Evolutionary conservation across 805 yeast genomes (phyloP).

Genomic region (Tetrapisispora arboricola): DNA sequence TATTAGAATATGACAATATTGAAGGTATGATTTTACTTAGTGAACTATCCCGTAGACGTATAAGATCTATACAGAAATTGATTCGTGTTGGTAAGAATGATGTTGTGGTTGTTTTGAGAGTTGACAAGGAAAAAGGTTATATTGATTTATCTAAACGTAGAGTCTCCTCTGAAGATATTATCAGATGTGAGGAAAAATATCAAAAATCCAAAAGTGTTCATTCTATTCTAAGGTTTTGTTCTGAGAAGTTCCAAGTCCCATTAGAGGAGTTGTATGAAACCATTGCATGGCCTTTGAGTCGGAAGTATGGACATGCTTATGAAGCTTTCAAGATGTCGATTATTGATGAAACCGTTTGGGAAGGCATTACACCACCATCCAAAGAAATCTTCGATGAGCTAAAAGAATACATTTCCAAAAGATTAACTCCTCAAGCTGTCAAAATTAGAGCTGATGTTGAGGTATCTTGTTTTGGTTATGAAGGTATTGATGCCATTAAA

Average conservation of each 20-base stretch:
- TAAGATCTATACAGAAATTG: conserved; percentile 92
- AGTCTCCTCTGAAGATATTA: conserved; percentile 94
- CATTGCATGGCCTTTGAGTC: conserved; percentile 95
- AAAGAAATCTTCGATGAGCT: conserved; percentile 73
- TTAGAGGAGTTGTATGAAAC: conserved; percentile 78
- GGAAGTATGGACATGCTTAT: conserved; percentile 92
- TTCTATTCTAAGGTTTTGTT: conserved; percentile 94
- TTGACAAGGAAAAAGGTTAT: conserved; percentile 96
- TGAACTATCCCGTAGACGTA: conserved; percentile 96
- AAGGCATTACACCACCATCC: conserved; percentile 62
- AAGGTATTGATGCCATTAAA: conserved; percentile 96
- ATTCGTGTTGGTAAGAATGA: conserved; percentile 98
- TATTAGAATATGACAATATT: conserved; percentile 92
- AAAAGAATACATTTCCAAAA: conserved; percentile 75
- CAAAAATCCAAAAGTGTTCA: conserved; percentile 96
- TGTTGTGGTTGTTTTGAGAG: conserved; percentile 95
- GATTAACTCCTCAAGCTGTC: conserved; percentile 96
- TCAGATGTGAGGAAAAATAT: conserved; percentile 94
- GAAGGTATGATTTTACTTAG: conserved; percentile 97
- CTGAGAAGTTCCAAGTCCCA: conserved; percentile 86
- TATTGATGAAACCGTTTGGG: conserved; percentile 79
- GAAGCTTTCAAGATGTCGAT: conserved; percentile 96
- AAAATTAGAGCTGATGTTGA: conserved; percentile 96
- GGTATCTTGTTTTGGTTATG: conserved; percentile 93
- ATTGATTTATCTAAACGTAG: conserved; percentile 96